These are phyloP conservation scores for Phytopythium ostracodes DNA, from an alignment of 352 stramenopile species.

Conservation along the genomic window DNA sequence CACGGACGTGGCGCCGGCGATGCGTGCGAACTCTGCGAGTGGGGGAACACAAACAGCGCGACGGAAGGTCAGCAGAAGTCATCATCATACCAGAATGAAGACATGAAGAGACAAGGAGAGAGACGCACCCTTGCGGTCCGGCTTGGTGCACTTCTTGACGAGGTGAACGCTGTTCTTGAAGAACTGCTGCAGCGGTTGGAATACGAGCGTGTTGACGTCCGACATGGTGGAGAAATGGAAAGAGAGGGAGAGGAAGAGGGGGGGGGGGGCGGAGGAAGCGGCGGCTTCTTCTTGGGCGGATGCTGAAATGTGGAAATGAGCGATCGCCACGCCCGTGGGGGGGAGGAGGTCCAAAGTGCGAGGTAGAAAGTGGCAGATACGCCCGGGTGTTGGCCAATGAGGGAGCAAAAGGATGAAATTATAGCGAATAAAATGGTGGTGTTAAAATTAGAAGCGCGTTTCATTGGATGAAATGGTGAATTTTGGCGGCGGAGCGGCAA, in stretches of 20 bases:
- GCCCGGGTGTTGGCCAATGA: background rate
- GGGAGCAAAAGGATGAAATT: too few relatives aligned
- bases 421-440: too few relatives aligned
- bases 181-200: slow-evolving; percentile 96
- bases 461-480: background rate
- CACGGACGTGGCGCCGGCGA: slow-evolving; percentile 93
- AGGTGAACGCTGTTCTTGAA: slow-evolving; percentile 97
- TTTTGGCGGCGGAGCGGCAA: background rate
- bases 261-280: too few relatives aligned
- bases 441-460: background rate
- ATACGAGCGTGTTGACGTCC: slow-evolving; percentile 90
- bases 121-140: slow-evolving; percentile 94
- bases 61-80: too few relatives aligned
- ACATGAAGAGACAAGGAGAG: background rate
- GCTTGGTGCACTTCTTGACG: slow-evolving; percentile 99
- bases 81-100: too few relatives aligned
- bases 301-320: slow-evolving; percentile 8
- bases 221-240: slow-evolving; percentile 43
- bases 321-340: background rate
- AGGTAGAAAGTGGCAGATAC: background rate
- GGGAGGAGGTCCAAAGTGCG: background rate
- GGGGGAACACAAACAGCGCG: background rate
- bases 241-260: background rate
- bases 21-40: slow-evolving; percentile 91
- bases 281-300: background rate